These are phyloP conservation scores for Helotiales sp. DNA, from an alignment of 2,329 filamentous ascomycete species.

Conservation along the genomic window DNA sequence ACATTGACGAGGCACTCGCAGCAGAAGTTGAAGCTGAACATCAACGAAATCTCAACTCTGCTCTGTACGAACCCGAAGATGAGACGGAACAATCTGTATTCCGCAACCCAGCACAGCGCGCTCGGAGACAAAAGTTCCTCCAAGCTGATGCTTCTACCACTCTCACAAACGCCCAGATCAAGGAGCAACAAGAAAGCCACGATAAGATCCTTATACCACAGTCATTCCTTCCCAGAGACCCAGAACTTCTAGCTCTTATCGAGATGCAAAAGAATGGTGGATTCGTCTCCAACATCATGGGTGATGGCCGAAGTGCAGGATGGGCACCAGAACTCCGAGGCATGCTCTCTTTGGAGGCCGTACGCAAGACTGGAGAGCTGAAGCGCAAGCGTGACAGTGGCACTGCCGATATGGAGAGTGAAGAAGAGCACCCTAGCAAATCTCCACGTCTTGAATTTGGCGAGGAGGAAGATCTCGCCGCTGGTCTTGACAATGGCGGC, in stretches of 20 bases:
- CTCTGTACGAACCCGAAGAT: conserved; percentile 57
- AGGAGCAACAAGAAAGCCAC: conserved; percentile 81
- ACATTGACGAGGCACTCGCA: conserved; percentile 64
- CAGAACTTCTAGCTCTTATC: conserved; percentile 81
- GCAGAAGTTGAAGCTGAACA: conserved; percentile 57
- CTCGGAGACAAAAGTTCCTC: conserved; percentile 79
- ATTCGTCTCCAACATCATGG: conserved; percentile 85
- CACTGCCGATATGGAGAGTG: conserved; percentile 73
- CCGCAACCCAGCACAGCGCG: conserved; percentile 69
- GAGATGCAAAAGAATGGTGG: conserved; percentile 89
- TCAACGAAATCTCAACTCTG: conserved; percentile 47
- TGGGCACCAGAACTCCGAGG: conserved; percentile 93
- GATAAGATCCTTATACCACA: conserved; percentile 82
- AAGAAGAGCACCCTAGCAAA: conserved; percentile 61
- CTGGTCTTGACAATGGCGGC: conserved; percentile 49
- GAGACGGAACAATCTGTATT: conserved; percentile 58
- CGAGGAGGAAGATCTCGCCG: conserved; percentile 54
- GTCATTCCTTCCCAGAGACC: conserved; percentile 83
- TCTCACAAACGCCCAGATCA: conserved; percentile 75
- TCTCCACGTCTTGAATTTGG: conserved; percentile 65
- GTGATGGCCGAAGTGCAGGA: conserved; percentile 71
- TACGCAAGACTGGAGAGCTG: conserved; percentile 74
- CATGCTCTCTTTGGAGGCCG: conserved; percentile 84
- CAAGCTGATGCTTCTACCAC: conserved; percentile 77
- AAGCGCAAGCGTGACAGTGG: conserved; percentile 94